Evolutionary conservation across 306 rosid genomes (phyloP), one percentile per base, ranked within the genome.

Genomic region (Quercus alba): DNA sequence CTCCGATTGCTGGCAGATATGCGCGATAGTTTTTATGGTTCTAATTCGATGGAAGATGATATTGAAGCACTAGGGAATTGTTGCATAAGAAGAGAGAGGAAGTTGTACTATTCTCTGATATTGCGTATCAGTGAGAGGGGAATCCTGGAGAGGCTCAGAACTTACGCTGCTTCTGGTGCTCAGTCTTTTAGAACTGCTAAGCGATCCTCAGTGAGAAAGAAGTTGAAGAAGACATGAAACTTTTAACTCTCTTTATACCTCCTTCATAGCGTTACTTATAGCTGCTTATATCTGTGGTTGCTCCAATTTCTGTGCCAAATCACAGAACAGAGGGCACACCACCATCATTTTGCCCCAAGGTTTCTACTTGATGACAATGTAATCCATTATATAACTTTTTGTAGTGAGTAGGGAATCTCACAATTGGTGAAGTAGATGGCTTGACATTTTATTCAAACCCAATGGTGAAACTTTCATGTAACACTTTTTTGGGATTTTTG

Each of bases 81-180:
- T 73, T 70, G 84, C 54, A 49, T 77, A 58, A 70, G 38, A 67
- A 95, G 90, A 62, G 95, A 91, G 59, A 90, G 51, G 77, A 93
- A 91, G 84, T 30, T 85, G 71, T 90, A 84, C 89, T 91, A 93
- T 79, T 93, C 99, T 80, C 83, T 85, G 90, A 67, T 85, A 84
- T 88, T 93, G 76, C 89, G 90, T 10, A 84, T 90, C 59, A 84
- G 94, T 55, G 99, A 94, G 89, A 87, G 97, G 83, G 86, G 35
- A 80, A 87, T 94, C 77, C 91, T 94, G 79, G 73, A 75, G 77
- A 92, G 86, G 82, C 88, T 91, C 56, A 85, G 90, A 85, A 67
- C 61, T 49, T 89, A 81, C 82, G 96, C 89, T 75, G 79, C 78
- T 79, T 52, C 21, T 13, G 68, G 56, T 72, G 58, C 89, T 33